Evolutionary conservation across 441 rosid species (phyloP).

Genomic region (Erysimum cheiri): DNA sequence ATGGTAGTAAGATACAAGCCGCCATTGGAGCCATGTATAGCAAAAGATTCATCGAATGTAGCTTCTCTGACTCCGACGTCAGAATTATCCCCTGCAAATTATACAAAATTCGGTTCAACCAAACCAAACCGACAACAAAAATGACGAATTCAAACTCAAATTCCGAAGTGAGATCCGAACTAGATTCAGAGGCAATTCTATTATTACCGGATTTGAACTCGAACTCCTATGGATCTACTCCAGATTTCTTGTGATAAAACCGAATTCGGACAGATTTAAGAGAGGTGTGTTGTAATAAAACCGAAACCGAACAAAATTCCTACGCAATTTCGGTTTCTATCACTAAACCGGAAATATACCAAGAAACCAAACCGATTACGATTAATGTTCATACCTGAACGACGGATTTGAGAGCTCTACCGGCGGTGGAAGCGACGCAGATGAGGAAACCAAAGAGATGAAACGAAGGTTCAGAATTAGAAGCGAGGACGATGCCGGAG

Average conservation of each 20-base stretch:
- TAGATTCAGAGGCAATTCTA: not conserved
- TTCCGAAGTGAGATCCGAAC: not conserved
- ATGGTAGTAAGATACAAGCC: constrained; percentile 79
- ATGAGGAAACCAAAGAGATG: constrained; percentile 90
- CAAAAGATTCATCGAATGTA: constrained; percentile 93
- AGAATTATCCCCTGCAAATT: constrained; percentile 67
- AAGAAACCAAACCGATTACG: constrained; percentile 1
- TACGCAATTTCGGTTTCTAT: not conserved
- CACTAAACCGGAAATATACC: not conserved
- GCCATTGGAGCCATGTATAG: constrained; percentile 98
- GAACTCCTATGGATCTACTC: not conserved
- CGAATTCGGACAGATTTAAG: not conserved
- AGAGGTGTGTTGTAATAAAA: constrained; percentile 5
- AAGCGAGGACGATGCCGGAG: constrained; percentile 86
- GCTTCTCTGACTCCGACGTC: constrained; percentile 89
- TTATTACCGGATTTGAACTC: not conserved
- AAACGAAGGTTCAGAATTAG: constrained; percentile 89
- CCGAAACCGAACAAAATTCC: not conserved
- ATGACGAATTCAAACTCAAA: not conserved
- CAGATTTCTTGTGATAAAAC: not conserved
- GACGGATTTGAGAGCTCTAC: constrained; percentile 94
- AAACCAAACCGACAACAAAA: not conserved
- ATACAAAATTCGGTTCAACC: not conserved
- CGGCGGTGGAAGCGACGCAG: constrained; percentile 93
- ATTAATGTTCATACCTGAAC: constrained; percentile 47